Percentiles rank a stretch among this genome's conserved stretches.
phyloP scores from a whole-genome alignment of 1,284 basidiomycete species.

The Boletus sp. region DNA sequence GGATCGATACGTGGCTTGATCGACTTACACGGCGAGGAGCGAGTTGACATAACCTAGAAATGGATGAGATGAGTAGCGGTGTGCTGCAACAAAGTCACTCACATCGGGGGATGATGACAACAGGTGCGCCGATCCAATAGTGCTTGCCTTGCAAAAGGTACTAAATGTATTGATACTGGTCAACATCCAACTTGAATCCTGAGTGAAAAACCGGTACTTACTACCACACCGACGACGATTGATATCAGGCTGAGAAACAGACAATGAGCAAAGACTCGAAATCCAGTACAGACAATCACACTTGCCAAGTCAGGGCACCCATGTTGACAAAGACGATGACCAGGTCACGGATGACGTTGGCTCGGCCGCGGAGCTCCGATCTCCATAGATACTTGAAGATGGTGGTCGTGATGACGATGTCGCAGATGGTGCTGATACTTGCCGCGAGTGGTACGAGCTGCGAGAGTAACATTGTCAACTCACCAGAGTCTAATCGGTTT shows the following conservation, averaged over 20 bases:
- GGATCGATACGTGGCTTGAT: too few relatives aligned
- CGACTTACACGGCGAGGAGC: conserved; percentile 18
- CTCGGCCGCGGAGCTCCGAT: conserved; percentile 13
- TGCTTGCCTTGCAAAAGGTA: conserved; percentile 7
- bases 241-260: conserved; percentile 14
- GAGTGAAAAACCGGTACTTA: background rate
- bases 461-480: background rate
- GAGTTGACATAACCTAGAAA: conserved; percentile 21
- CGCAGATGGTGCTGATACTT: conserved; percentile 12
- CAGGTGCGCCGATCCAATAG: conserved; percentile 19
- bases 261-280: background rate
- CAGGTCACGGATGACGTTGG: conserved; percentile 8
- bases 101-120: conserved; percentile 16
- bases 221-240: conserved; percentile 11
- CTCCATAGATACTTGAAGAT: conserved; percentile 21
- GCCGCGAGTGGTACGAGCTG: conserved; percentile 17
- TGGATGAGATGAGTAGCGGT: background rate
- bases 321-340: conserved; percentile 21
- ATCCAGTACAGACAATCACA: too few relatives aligned
- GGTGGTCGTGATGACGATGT: conserved; percentile 17
- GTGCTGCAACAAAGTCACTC: background rate
- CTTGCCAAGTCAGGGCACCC: conserved; percentile 22
- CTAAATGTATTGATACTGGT: background rate
- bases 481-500: too few relatives aligned
- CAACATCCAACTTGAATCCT: background rate